These are phyloP conservation scores for Xylaria sp. DNA, from an alignment of 2,329 filamentous ascomycete genomes.

Conservation along the genomic window DNA sequence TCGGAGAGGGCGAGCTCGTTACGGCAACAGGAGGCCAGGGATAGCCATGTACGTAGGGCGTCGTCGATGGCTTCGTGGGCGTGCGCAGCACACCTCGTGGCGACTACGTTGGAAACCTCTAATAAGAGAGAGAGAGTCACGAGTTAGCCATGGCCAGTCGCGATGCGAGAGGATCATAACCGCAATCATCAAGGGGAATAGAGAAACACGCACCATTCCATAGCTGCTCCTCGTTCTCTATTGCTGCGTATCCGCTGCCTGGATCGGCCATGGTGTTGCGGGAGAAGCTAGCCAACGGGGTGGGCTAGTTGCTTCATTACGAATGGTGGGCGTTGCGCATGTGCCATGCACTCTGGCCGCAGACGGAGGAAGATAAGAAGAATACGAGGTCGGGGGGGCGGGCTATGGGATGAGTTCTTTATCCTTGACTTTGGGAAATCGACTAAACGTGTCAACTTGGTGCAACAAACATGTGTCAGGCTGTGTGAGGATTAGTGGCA, in stretches of 20 bases:
- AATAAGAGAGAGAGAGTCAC: neutral
- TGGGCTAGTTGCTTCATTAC: constrained; percentile 43
- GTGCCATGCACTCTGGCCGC: constrained; percentile 14
- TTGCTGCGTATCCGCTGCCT: constrained; percentile 69
- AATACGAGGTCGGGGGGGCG: too few relatives aligned
- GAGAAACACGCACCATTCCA: constrained; percentile 76
- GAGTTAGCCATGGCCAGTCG: constrained; percentile 12
- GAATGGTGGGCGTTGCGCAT: constrained; percentile 34
- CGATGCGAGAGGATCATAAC: neutral
- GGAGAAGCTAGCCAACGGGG: constrained; percentile 39
- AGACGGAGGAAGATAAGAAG: neutral
- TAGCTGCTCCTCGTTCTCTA: constrained; percentile 86
- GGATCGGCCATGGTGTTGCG: constrained; percentile 66
- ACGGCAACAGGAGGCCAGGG: constrained; percentile 79
- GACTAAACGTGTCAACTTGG: constrained; percentile 17
- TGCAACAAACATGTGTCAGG: constrained; percentile 18
- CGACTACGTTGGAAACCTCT: constrained; percentile 63
- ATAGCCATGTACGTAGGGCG: constrained; percentile 83
- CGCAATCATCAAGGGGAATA: constrained; percentile 26
- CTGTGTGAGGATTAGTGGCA: constrained; percentile 12
- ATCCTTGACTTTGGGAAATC: neutral
- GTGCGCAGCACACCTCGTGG: constrained; percentile 56
- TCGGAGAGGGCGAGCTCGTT: constrained; percentile 80
- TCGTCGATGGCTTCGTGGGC: constrained; percentile 78
- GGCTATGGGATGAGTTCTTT: constrained; percentile 1